phyloP scores from a whole-genome alignment of 805 yeast genomes.

The Wickerhamomyces mucosus region DNA sequence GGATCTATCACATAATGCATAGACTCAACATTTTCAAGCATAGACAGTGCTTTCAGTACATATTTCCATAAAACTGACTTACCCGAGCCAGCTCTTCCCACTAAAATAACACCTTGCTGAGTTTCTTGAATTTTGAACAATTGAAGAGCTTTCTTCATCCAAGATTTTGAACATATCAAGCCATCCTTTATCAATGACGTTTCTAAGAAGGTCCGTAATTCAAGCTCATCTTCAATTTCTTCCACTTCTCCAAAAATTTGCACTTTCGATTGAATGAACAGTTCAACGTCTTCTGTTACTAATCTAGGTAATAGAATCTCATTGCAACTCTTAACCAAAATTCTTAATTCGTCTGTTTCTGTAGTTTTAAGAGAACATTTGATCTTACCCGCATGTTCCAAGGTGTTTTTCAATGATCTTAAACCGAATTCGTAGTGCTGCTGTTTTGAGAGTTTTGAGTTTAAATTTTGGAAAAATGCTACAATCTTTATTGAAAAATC shows the following conservation, averaged over 20 bases:
- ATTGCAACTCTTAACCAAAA: conserved; percentile 43
- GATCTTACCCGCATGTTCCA: conserved; percentile 47
- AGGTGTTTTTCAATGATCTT: conserved; percentile 63
- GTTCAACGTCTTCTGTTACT: conserved; percentile 36
- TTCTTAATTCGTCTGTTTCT: conserved; percentile 17
- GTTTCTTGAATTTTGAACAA: conserved; percentile 48
- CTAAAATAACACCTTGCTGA: conserved; percentile 74
- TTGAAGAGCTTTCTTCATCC: conserved; percentile 52
- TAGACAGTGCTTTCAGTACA: conserved; percentile 30
- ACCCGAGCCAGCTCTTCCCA: conserved; percentile 72
- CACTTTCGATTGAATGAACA: conserved; percentile 13
- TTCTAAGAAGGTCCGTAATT: conserved; percentile 13
- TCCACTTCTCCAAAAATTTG: conserved; percentile 31
- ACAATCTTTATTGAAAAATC: conserved; percentile 40
- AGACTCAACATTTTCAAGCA: conserved; percentile 26
- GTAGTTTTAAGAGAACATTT: conserved; percentile 17
- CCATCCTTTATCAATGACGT: conserved; percentile 22
- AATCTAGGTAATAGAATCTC: conserved; percentile 65
- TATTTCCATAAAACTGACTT: conserved; percentile 49
- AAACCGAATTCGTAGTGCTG: conserved; percentile 87
- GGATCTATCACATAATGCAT: conserved; percentile 52
- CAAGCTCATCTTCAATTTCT: conserved; percentile 23
- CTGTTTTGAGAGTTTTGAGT: conserved; percentile 37
- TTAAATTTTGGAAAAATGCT: conserved; percentile 41
- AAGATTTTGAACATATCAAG: conserved; percentile 29